A percentile compares a stretch with the other conserved stretches of the same genome.
These are phyloP conservation scores for Aegilops sharonensis DNA, from an alignment of 176 grass and related monocot genomes.

Conservation along the genomic window DNA sequence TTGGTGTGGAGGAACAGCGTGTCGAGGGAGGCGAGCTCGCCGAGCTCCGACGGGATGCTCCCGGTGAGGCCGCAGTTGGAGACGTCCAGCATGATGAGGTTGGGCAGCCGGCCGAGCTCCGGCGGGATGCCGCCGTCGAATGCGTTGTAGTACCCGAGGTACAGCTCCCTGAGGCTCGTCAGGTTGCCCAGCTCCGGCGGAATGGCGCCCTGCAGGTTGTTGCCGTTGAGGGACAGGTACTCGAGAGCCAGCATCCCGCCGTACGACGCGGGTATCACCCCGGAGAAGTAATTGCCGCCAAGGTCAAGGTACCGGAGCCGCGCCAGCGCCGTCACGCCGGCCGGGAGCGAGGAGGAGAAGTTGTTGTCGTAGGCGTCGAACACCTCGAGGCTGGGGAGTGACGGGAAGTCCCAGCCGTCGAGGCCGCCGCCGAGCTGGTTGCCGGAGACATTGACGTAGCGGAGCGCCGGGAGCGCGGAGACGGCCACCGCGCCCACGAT, in stretches of 20 bases:
- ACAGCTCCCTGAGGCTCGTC: conserved; percentile 61
- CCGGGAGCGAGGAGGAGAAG: conserved; percentile 63
- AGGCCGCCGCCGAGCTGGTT: conserved; percentile 67
- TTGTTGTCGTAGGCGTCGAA: conserved; percentile 99
- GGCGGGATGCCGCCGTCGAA: conserved; percentile 69
- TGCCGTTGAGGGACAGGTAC: conserved; percentile 96
- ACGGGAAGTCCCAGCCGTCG: conserved; percentile 62
- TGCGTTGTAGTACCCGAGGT: conserved; percentile 86
- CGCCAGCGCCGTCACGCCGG: conserved; percentile 37
- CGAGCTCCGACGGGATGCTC: conserved; percentile 54
- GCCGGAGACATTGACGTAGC: conserved; percentile 61
- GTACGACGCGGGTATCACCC: conserved; percentile 57
- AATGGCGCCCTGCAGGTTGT: conserved; percentile 67
- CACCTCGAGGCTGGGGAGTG: conserved; percentile 63
- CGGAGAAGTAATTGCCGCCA: conserved; percentile 90
- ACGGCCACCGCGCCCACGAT: conserved; percentile 46
- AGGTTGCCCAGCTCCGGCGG: conserved; percentile 73
- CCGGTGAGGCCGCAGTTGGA: conserved; percentile 77
- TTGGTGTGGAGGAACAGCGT: conserved; percentile 95
- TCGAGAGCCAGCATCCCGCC: conserved; percentile 56
- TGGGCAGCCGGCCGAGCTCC: conserved; percentile 46
- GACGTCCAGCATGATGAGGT: conserved; percentile 57
- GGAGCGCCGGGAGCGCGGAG: conserved; percentile 46
- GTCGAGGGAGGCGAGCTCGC: conserved; percentile 50
- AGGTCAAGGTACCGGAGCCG: conserved; percentile 79